These are phyloP conservation scores for Bisporella sp. DNA, from an alignment of 2,329 filamentous ascomycete genomes.

Conservation along the genomic window DNA sequence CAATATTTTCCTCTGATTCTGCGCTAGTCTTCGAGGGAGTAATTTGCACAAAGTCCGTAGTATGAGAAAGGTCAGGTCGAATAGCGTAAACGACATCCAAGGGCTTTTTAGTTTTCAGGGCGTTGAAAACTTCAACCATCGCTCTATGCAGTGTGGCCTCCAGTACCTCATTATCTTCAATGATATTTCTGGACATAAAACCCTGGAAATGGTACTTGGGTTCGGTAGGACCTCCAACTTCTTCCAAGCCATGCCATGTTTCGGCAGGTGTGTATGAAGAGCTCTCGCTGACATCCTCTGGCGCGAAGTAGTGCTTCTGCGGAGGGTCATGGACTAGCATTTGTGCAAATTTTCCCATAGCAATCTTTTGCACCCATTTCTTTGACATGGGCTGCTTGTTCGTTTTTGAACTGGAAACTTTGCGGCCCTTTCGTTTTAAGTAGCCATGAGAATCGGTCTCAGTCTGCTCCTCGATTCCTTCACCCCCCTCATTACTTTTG, in stretches of 20 bases:
- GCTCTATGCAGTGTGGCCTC: constrained; percentile 44
- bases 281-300: too few relatives aligned
- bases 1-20: constrained; percentile 9
- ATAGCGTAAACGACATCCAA: constrained; percentile 14
- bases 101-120: constrained; percentile 35
- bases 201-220: constrained; percentile 32
- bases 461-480: not conserved
- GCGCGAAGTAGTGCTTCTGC: too few relatives aligned
- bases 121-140: constrained; percentile 46
- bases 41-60: constrained; percentile 14
- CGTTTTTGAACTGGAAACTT: too few relatives aligned
- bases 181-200: constrained; percentile 32
- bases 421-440: too few relatives aligned
- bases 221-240: constrained; percentile 36
- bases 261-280: constrained; percentile 33
- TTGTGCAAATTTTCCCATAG: too few relatives aligned
- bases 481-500: not conserved
- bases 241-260: constrained; percentile 45
- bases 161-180: constrained; percentile 29
- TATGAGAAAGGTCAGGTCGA: constrained; percentile 9
- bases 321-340: too few relatives aligned
- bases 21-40: constrained; percentile 13
- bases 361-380: too few relatives aligned
- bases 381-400: too few relatives aligned
- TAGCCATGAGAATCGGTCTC: too few relatives aligned